A percentile compares a stretch with the other conserved stretches of the same genome.
These are phyloP conservation scores for Monosporascus sp. DNA, from an alignment of 2,329 filamentous ascomycete species.

Conservation along the genomic window DNA sequence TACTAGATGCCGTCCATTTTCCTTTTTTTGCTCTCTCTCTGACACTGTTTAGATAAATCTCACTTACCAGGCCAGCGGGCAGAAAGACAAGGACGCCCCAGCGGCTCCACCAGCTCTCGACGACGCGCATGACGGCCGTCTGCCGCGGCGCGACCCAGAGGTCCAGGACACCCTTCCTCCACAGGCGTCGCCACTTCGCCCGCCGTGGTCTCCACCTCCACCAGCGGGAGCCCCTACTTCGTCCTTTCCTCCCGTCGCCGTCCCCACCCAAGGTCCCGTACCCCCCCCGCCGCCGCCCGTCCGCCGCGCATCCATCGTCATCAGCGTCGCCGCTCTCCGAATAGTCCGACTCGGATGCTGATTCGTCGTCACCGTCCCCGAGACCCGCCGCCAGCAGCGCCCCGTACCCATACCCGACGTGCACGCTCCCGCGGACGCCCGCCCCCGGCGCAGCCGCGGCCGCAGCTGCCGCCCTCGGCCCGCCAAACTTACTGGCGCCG, in stretches of 20 bases:
- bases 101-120: slow-evolving; percentile 59
- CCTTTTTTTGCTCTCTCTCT: background rate
- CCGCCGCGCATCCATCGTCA: slow-evolving; percentile 23
- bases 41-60: background rate
- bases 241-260: slow-evolving; percentile 20
- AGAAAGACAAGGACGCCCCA: slow-evolving; percentile 57
- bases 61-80: slow-evolving; percentile 54
- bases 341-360: slow-evolving; percentile 17
- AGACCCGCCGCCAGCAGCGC: slow-evolving; percentile 42
- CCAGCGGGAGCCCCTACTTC: slow-evolving; percentile 18
- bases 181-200: slow-evolving; percentile 24
- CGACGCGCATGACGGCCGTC: slow-evolving; percentile 50
- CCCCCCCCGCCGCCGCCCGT: slow-evolving; percentile 21
- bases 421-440: slow-evolving; percentile 45
- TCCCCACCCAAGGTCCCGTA: slow-evolving; percentile 10
- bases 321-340: slow-evolving; percentile 24
- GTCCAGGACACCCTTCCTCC: slow-evolving; percentile 37
- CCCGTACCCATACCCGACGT: slow-evolving; percentile 55
- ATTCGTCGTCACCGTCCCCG: slow-evolving; percentile 25
- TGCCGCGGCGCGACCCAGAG: slow-evolving; percentile 59
- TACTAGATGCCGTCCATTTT: background rate
- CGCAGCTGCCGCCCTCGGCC: slow-evolving; percentile 10
- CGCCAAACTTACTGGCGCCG: slow-evolving; percentile 6
- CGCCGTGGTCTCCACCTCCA: slow-evolving; percentile 28
- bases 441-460: slow-evolving; percentile 3